Evolutionary conservation across 306 rosid species (phyloP).

Genomic region (Cicer bijugum): DNA sequence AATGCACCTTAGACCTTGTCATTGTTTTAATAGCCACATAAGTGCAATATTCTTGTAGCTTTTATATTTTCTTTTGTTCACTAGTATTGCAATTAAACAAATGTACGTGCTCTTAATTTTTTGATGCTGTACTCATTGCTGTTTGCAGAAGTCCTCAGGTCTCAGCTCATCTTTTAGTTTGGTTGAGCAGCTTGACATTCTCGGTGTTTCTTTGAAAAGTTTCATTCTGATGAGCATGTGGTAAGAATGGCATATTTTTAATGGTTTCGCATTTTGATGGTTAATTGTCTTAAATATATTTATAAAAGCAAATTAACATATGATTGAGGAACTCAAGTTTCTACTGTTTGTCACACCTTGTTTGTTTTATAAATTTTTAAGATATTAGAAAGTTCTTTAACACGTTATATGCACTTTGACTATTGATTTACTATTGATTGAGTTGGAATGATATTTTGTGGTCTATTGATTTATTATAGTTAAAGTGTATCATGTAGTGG

Average conservation of each 20-base stretch:
- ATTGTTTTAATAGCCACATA: slow-evolving; percentile 14
- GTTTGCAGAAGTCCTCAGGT: slow-evolving; percentile 39
- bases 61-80: not conserved
- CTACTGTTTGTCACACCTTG: not conserved
- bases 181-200: slow-evolving; percentile 35
- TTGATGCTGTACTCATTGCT: slow-evolving; percentile 25
- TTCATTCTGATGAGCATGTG: slow-evolving; percentile 36
- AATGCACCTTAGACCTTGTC: slow-evolving; percentile 1
- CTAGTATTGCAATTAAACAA: slow-evolving; percentile 4
- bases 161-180: slow-evolving; percentile 38
- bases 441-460: too few relatives aligned
- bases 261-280: not conserved
- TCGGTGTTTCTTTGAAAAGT: slow-evolving; percentile 24
- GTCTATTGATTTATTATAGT: too few relatives aligned
- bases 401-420: too few relatives aligned
- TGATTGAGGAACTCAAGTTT: not conserved
- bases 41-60: not conserved
- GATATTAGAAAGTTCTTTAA: too few relatives aligned
- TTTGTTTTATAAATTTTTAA: not conserved
- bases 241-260: slow-evolving; percentile 16
- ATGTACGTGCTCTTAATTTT: slow-evolving; percentile 6
- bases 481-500: too few relatives aligned
- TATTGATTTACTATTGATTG: too few relatives aligned
- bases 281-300: slow-evolving; percentile 3
- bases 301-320: not conserved